These are phyloP conservation scores for Begonia peltatifolia DNA, from an alignment of 306 rosid species.

Conservation along the genomic window DNA sequence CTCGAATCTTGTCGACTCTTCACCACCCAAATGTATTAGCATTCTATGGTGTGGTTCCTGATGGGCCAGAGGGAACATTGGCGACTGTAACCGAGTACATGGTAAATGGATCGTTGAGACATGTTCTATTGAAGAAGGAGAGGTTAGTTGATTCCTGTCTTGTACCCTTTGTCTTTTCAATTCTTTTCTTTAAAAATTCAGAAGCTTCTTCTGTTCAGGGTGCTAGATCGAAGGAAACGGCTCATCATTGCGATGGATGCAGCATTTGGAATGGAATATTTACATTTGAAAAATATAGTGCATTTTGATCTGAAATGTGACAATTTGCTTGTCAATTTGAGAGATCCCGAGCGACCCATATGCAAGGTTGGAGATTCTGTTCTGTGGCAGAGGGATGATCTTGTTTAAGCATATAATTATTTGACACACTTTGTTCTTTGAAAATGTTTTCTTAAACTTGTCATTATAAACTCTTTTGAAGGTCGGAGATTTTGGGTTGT, in stretches of 20 bases:
- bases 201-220: conserved; percentile 27
- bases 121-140: conserved; percentile 56
- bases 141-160: conserved; percentile 25
- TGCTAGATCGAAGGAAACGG: conserved; percentile 79
- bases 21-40: conserved; percentile 98
- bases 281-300: conserved; percentile 81
- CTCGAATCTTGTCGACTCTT: conserved; percentile 77
- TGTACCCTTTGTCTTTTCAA: too few species aligned
- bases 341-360: conserved; percentile 79
- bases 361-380: conserved; percentile 54
- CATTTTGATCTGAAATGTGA: conserved; percentile 96
- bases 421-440: too few species aligned
- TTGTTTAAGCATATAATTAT: neutral
- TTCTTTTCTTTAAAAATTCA: too few species aligned
- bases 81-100: conserved; percentile 88
- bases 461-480: conserved; percentile 15
- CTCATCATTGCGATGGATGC: conserved; percentile 80
- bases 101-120: conserved; percentile 92
- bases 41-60: conserved; percentile 86
- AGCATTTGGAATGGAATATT: conserved; percentile 97
- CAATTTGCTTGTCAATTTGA: conserved; percentile 83
- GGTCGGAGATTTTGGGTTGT: conserved; percentile 93
- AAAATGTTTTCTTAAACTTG: neutral
- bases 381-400: neutral
- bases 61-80: conserved; percentile 74